Evolutionary conservation across 768 basidiomycete genomes (phyloP).

Genomic region (Daedalea quercina): DNA sequence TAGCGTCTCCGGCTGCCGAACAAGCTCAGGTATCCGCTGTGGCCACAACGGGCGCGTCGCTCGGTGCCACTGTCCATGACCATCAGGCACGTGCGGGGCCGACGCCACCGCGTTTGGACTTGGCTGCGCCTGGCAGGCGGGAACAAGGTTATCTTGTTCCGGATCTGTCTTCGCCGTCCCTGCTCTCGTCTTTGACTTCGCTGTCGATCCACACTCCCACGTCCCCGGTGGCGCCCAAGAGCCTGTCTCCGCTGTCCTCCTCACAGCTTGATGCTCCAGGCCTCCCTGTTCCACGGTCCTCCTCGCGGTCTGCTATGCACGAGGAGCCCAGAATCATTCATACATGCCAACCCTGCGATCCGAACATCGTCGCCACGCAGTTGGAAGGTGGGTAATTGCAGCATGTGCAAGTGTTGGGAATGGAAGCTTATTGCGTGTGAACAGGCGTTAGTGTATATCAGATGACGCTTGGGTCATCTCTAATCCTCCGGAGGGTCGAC

Average conservation of each 20-base stretch:
- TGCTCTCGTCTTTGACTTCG: slow-evolving; percentile 9
- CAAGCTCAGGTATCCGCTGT: background rate
- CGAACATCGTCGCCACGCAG: slow-evolving; percentile 59
- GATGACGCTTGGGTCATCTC: slow-evolving; percentile 47
- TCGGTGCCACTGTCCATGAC: background rate
- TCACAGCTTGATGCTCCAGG: background rate
- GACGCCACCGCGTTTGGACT: slow-evolving; percentile 1
- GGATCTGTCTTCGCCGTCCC: slow-evolving; percentile 12
- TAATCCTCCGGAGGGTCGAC: slow-evolving; percentile 66
- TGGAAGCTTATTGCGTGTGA: background rate
- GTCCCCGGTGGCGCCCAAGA: background rate
- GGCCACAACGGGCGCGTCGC: background rate
- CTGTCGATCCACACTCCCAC: background rate
- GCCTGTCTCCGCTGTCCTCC: background rate
- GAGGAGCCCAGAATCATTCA: slow-evolving; percentile 46
- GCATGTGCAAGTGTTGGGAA: background rate
- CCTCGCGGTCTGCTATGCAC: background rate
- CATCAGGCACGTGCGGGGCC: background rate
- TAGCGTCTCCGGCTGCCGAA: background rate
- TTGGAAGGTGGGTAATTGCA: slow-evolving; percentile 51
- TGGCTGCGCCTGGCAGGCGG: background rate
- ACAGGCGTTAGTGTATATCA: slow-evolving; percentile 73
- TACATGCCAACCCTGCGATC: slow-evolving; percentile 57
- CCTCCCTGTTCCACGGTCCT: background rate
- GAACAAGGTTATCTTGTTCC: background rate